Evolutionary conservation across 192 early-diverging fungal genomes (phyloP).

Genomic region (Borealophlyctis nickersoniae): DNA sequence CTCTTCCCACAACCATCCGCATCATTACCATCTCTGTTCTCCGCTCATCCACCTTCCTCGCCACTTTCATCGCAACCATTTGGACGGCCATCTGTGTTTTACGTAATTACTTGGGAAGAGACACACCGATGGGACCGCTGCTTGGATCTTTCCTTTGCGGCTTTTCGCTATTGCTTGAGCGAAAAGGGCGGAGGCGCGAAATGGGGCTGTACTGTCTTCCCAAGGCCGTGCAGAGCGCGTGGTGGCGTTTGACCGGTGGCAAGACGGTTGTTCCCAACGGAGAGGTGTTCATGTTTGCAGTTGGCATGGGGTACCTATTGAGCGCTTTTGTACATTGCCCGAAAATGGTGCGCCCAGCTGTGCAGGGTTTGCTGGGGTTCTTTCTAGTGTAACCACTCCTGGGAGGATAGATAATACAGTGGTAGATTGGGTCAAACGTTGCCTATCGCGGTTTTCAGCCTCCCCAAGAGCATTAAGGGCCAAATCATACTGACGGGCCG

Average conservation of each 20-base stretch:
- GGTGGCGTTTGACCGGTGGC: slow-evolving; percentile 41
- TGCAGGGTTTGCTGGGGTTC: slow-evolving; percentile 50
- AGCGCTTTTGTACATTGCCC: slow-evolving; percentile 44
- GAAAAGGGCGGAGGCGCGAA: slow-evolving; percentile 55
- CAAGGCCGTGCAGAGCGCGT: slow-evolving; percentile 69
- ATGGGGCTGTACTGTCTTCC: slow-evolving; percentile 81
- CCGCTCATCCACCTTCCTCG: slow-evolving; percentile 54
- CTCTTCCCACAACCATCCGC: slow-evolving; percentile 28
- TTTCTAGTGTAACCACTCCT: slow-evolving; percentile 29
- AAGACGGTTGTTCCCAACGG: slow-evolving; percentile 29
- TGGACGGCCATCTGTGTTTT: slow-evolving; percentile 50
- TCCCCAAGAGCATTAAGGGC: too few species aligned
- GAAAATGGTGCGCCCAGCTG: slow-evolving; percentile 48
- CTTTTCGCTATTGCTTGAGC: slow-evolving; percentile 62
- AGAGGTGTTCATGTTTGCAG: slow-evolving; percentile 50
- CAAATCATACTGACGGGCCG: too few species aligned
- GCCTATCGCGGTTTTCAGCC: too few species aligned
- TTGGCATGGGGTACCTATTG: slow-evolving; percentile 48
- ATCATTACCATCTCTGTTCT: slow-evolving; percentile 45
- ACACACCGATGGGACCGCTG: slow-evolving; percentile 45
- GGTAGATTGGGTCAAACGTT: too few species aligned
- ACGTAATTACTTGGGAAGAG: slow-evolving; percentile 31
- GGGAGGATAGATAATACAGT: too few species aligned
- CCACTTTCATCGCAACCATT: slow-evolving; percentile 48
- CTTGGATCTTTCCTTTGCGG: slow-evolving; percentile 60